These are phyloP conservation scores for Pleurotus eryngii DNA, from an alignment of 768 basidiomycete genomes.

Conservation along the genomic window DNA sequence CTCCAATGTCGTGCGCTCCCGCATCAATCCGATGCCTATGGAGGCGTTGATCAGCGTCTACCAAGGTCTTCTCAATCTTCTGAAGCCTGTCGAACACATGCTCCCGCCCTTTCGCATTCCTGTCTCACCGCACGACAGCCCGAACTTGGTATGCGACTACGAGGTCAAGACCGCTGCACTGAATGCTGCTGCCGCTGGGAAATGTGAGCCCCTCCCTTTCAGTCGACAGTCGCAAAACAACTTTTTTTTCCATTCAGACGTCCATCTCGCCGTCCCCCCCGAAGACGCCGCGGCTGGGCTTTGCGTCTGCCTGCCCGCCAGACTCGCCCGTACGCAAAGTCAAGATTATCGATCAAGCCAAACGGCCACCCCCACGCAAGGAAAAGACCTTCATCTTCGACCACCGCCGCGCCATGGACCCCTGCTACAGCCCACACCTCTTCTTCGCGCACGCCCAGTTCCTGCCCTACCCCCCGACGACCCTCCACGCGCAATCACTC, in stretches of 20 bases:
- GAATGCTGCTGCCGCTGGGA: conserved; percentile 32
- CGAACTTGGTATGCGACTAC: conserved; percentile 34
- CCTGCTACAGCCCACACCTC: conserved; percentile 35
- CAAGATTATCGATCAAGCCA: conserved; percentile 19
- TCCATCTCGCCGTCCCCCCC: conserved; percentile 16
- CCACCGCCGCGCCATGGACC: conserved; percentile 40
- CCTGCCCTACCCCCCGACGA: conserved; percentile 32
- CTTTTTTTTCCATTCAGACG: conserved; percentile 12
- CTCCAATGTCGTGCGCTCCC: conserved; percentile 16
- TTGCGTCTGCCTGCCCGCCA: conserved; percentile 26
- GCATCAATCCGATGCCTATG: conserved; percentile 23
- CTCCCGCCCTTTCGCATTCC: conserved; percentile 48
- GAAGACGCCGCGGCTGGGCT: conserved; percentile 16
- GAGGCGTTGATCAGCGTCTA: conserved; percentile 24
- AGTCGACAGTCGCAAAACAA: no score
- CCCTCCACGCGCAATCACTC: conserved; percentile 28
- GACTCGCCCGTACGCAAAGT: conserved; percentile 26
- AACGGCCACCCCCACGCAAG: conserved; percentile 16
- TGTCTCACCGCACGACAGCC: conserved; percentile 50
- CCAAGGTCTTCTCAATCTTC: conserved; percentile 33
- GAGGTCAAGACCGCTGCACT: conserved; percentile 31
- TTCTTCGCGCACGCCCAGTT: conserved; percentile 43
- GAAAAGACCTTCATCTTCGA: conserved; percentile 40
- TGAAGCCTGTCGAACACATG: conserved; percentile 35
- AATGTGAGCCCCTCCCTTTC: conserved; percentile 25